phyloP scores from a whole-genome alignment of 2,329 filamentous ascomycete species.

The Cordyceps cicadae region DNA sequence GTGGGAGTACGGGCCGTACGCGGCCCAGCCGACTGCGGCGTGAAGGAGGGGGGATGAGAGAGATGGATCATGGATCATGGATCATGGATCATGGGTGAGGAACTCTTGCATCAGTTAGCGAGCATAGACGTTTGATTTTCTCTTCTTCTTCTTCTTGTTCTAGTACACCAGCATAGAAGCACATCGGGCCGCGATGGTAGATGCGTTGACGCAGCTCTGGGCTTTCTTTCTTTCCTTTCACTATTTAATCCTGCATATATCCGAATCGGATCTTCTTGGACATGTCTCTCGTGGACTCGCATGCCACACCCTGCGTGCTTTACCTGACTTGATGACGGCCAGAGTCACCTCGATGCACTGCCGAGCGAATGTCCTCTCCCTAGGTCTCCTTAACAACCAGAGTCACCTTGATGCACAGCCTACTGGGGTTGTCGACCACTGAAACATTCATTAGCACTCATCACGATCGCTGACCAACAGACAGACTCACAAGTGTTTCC shows the following conservation, averaged over 20 bases:
- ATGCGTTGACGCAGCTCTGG: too few species aligned
- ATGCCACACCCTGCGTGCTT: background rate
- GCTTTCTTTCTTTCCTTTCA: too few species aligned
- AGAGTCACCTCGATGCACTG: slow-evolving; percentile 11
- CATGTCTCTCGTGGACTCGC: too few species aligned
- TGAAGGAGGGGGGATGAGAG: background rate
- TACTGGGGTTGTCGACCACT: slow-evolving; percentile 4
- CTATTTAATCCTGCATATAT: too few species aligned
- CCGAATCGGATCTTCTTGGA: too few species aligned
- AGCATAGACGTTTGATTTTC: background rate
- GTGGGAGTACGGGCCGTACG: slow-evolving; percentile 22
- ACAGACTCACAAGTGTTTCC: slow-evolving; percentile 27
- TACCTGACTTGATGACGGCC: background rate
- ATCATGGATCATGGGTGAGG: too few species aligned
- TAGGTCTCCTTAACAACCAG: background rate
- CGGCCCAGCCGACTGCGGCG: background rate
- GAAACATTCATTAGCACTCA: background rate
- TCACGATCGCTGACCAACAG: background rate
- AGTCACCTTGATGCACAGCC: slow-evolving; percentile 9
- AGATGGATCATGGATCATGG: too few species aligned
- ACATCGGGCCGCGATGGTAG: background rate
- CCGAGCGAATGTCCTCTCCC: background rate
- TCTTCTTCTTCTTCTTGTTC: background rate
- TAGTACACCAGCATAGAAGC: background rate
- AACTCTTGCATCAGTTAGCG: slow-evolving; percentile 1